Percentiles rank a stretch among this genome's conserved stretches.
Conservation (phyloP, 2,329 filamentous ascomycete species). For the Diplodia corticola region DNA sequence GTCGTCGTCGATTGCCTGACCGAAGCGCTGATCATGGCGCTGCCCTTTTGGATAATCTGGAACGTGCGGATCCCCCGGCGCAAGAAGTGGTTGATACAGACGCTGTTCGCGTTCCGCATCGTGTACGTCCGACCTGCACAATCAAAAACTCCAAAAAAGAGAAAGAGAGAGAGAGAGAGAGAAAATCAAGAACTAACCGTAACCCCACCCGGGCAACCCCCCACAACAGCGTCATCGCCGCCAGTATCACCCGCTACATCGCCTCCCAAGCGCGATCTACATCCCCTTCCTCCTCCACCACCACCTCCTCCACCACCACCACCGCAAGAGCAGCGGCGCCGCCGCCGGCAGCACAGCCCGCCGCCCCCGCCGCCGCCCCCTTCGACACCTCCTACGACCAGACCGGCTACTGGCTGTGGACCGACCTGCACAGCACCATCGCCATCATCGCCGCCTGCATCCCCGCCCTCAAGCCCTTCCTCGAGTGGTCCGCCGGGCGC, state of each 20-base stretch:
- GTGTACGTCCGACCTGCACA: neutral
- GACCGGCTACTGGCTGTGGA: conserved; percentile 15
- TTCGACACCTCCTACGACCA: conserved; percentile 11
- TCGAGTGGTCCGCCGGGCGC: neutral
- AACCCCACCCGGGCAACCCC: too few species aligned
- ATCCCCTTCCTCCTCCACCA: neutral
- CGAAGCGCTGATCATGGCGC: conserved; percentile 1
- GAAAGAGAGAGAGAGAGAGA: too few species aligned
- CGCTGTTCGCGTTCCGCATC: neutral
- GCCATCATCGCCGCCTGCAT: conserved; percentile 8
- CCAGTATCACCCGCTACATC: neutral
- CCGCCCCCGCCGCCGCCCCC: neutral
- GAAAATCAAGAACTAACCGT: too few species aligned
- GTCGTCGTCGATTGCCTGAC: conserved; percentile 3
- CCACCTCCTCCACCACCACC: too few species aligned
- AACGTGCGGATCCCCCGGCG: neutral
- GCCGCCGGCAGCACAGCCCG: neutral
- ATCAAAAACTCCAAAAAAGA: too few species aligned
- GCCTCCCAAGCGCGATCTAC: neutral
- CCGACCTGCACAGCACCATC: conserved; percentile 5
- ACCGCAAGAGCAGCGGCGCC: neutral
- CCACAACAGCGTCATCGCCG: conserved; percentile 5
- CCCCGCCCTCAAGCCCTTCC: conserved; percentile 3
- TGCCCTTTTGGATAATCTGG: conserved; percentile 3
- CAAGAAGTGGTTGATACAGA: neutral